Evolutionary conservation across 2,329 filamentous ascomycete species (phyloP).

Genomic region (Neonectria sp.): DNA sequence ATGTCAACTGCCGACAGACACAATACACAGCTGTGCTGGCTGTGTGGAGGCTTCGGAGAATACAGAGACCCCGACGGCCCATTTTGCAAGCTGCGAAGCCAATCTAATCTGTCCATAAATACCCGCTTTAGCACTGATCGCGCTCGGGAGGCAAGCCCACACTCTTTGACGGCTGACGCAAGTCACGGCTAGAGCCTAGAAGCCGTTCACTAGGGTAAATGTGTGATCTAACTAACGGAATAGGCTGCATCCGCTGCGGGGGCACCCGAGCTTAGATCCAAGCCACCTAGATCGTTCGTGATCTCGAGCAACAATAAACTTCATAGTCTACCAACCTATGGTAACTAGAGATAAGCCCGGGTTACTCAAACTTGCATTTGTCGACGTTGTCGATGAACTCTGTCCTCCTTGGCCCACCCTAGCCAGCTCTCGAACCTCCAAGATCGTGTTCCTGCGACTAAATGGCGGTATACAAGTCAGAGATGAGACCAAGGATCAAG

Average conservation of each 20-base stretch:
- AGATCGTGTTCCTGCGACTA: background rate
- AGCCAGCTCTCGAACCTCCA: background rate
- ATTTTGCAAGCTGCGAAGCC: background rate
- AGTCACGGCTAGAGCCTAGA: background rate
- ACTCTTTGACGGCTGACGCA: background rate
- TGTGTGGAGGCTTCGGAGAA: background rate
- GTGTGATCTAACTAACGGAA: background rate
- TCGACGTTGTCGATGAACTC: background rate
- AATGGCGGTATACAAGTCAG: background rate
- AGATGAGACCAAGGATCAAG: background rate
- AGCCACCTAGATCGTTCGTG: background rate
- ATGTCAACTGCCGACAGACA: no score
- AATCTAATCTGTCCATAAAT: background rate
- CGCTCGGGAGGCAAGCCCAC: background rate
- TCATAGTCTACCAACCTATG: background rate
- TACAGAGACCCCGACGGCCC: background rate
- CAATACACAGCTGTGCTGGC: background rate
- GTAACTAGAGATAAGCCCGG: background rate
- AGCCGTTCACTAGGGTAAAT: background rate
- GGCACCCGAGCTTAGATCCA: background rate
- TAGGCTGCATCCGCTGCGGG: background rate
- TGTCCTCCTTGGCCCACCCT: background rate
- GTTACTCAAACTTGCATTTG: background rate
- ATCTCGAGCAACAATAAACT: background rate
- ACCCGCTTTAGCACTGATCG: background rate